Evolutionary conservation across 148 eudicot species (phyloP), one percentile per base, ranked within the genome.

Genomic region (Persicaria maculosa): DNA sequence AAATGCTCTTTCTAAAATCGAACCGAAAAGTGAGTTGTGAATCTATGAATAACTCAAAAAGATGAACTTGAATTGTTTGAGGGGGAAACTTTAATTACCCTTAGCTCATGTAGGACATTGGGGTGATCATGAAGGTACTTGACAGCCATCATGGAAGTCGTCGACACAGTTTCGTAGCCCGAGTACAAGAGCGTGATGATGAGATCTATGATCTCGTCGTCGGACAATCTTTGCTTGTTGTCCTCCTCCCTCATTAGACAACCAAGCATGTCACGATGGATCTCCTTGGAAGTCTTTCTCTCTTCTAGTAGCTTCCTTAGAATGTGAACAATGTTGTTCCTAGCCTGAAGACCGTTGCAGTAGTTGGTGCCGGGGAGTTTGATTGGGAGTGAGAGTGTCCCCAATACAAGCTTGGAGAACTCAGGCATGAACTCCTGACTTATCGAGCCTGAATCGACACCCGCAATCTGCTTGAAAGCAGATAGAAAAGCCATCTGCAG

Each of bases 401-500:
- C 98, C 12, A 86, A 44, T 0, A 95, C 98, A 40, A 95, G 89
- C 83, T 92, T 90, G 45, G 85, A 90, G 81, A 95, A 95, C 59
- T 92, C 96, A 44, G 93, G 86, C 96, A 88, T 90, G 85, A 95
- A 95, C 61, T 79, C 85, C 15, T 83, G 77, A 6, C 90, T 82
- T 57, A 88, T 82, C 19, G 88, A 68, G 72, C 68, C 57, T 19
- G 92, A 88, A 81, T 90, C 93, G 19, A 46, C 47, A 2, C 96
- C 90, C 40, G 92, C 93, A 36, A 92, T 88, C 82, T 95, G 98
- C 81, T 85, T 95, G 31, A 92, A 72, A 4, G 98, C 88, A 1
- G 98, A 95, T 0, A 90, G 74, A 78, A 95, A 86, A 43, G 98
- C 98, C 98, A 95, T 95, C 98, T 94, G 88, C 44, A 72, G 12